Evolutionary conservation across 371 early-diverging fungal species (phyloP), one percentile per base, ranked within the genome.

Genomic region (Basidiobolus meristosporus): DNA sequence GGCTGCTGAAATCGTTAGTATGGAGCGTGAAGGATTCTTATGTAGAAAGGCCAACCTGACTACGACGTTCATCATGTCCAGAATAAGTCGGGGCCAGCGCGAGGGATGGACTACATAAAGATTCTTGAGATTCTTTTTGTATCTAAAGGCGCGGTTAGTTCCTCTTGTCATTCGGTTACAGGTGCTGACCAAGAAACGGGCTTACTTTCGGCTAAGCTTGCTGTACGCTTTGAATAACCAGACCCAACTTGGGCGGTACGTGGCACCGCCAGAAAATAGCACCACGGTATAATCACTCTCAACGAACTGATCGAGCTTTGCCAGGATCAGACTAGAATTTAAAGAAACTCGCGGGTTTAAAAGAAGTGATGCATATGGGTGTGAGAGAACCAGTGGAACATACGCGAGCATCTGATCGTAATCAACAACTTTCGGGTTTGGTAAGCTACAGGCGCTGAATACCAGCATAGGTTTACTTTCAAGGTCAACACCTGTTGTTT

Each of bases 101-200:
- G 75, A 65, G 5, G 86, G 75, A 53, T 93, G 91, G 4, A 93
- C 87, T 9, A 93, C 74, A 54, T 82, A 82, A 1, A 93, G 57
- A 16, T 65, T 69, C 55, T 91, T 93, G 23, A 93, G 57, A 54
- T 93, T 89, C 61, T 93, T 93, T 33, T 86, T 79, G 63, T 80
- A 87, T 50, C 83, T 88, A 48, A 26, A n/a, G n/a, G n/a, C n/a
- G 11, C 9, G 11, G 38, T 11, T 22, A 22, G 21, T n/a, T n/a
- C n/a, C n/a, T n/a, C n/a, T n/a, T n/a, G n/a, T n/a, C n/a, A n/a
- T n/a, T n/a, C n/a, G n/a, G n/a, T n/a, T n/a, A n/a, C n/a, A n/a
- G n/a, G n/a, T n/a, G n/a, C n/a, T 18, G 22, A 31, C 18, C 14
- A 37, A 31, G 29, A 5, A 19, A 9, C 20, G 4, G 19, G 21